Evolutionary conservation across 2,329 filamentous ascomycete genomes (phyloP).

Genomic region (Pseudopyrenochaeta lycopersici): DNA sequence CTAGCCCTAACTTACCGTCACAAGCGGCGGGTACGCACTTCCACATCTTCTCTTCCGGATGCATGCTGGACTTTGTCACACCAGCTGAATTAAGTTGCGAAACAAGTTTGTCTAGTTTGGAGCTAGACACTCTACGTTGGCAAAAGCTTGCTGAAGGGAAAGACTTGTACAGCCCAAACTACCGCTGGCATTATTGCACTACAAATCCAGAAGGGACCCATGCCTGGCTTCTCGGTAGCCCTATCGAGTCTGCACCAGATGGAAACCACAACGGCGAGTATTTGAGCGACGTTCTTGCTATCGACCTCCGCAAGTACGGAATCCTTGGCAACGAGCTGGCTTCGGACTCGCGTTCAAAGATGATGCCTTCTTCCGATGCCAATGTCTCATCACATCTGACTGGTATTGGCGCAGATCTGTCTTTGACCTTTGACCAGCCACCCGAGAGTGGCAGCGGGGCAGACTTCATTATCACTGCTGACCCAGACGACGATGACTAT

Average conservation of each 20-base stretch:
- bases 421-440: conserved; percentile 84
- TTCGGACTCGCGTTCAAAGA: conserved; percentile 53
- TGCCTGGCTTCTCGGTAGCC: conserved; percentile 95
- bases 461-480: conserved; percentile 90
- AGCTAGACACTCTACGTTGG: conserved; percentile 88
- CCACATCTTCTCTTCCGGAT: conserved; percentile 92
- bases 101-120: conserved; percentile 88
- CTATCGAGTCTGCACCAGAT: conserved; percentile 73
- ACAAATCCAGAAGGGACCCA: conserved; percentile 95
- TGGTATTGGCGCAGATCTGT: conserved; percentile 84
- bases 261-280: conserved; percentile 85
- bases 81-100: conserved; percentile 90
- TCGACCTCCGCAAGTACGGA: conserved; percentile 91
- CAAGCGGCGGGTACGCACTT: conserved; percentile 94
- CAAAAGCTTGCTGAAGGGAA: conserved; percentile 93
- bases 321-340: conserved; percentile 80
- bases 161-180: conserved; percentile 91
- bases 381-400: conserved; percentile 61
- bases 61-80: conserved; percentile 91
- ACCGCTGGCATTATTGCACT: conserved; percentile 97
- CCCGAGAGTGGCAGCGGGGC: conserved; percentile 86
- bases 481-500: conserved; percentile 76
- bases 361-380: conserved; percentile 61
- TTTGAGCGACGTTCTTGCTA: conserved; percentile 90
- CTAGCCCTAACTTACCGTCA: conserved; percentile 83